phyloP scores from a whole-genome alignment of 1,284 basidiomycete genomes.

The Thecaphora frezii region DNA sequence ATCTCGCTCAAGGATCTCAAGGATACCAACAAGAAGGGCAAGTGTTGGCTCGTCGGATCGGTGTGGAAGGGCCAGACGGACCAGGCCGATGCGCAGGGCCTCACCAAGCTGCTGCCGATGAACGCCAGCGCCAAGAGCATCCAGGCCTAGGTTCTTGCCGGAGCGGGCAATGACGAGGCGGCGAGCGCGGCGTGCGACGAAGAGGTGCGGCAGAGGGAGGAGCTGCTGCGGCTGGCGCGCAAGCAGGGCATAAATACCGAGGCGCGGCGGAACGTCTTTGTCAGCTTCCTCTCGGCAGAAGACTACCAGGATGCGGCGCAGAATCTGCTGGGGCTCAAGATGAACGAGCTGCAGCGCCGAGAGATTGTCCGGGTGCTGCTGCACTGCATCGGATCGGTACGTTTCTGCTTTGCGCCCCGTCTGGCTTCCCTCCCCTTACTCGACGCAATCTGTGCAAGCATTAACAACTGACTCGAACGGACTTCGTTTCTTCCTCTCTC shows the following conservation, averaged over 20 bases:
- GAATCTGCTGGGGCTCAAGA: constrained; percentile 74
- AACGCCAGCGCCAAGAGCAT: constrained; percentile 13
- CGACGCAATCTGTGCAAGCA: no score
- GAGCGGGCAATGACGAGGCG: constrained; percentile 67
- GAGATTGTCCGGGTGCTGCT: constrained; percentile 89
- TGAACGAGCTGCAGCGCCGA: constrained; percentile 87
- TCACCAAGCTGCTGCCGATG: constrained; percentile 34
- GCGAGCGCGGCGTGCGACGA: constrained; percentile 75
- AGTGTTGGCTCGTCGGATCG: constrained; percentile 98
- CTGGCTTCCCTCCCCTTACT: no score
- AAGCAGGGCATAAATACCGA: constrained; percentile 99
- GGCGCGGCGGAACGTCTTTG: constrained; percentile 84
- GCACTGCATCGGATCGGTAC: constrained; percentile 78
- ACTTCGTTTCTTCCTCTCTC: no score
- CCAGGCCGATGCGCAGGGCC: constrained; percentile 64
- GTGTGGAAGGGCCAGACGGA: constrained; percentile 93
- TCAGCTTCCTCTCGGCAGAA: constrained; percentile 77
- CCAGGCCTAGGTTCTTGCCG: constrained; percentile 29
- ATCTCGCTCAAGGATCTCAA: constrained; percentile 73
- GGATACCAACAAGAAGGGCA: constrained; percentile 81
- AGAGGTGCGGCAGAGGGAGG: constrained; percentile 32
- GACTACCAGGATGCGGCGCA: constrained; percentile 94
- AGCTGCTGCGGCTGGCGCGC: constrained; percentile 75
- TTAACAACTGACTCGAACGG: no score
- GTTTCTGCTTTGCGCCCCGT: no score